phyloP scores from a whole-genome alignment of 306 rosid genomes.

The Oemleria cerasiformis region DNA sequence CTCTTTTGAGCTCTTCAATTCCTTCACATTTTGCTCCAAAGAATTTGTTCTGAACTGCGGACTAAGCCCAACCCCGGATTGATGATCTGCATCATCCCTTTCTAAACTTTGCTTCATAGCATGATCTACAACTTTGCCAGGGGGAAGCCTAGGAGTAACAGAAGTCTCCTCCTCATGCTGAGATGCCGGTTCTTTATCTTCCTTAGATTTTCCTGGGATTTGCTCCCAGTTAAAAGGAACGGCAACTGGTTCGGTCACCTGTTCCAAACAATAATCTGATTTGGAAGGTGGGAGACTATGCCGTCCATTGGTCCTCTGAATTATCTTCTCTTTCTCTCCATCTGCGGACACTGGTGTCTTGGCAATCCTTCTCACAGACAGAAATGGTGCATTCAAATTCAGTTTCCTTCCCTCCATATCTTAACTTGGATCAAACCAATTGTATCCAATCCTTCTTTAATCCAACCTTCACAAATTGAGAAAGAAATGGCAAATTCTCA shows the following conservation, averaged over 20 bases:
- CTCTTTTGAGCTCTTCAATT: conserved; percentile 32
- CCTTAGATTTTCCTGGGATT: conserved; percentile 75
- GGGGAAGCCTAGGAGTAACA: conserved; percentile 58
- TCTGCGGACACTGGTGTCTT: conserved; percentile 38
- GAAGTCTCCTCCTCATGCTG: conserved; percentile 32
- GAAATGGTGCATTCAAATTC: conserved; percentile 77
- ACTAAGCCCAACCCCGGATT: conserved; percentile 11
- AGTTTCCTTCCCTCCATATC: conserved; percentile 72
- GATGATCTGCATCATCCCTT: conserved; percentile 34
- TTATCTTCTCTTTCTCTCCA: conserved; percentile 40
- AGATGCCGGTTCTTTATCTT: conserved; percentile 36
- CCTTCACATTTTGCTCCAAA: conserved; percentile 21
- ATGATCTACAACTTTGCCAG: conserved; percentile 39
- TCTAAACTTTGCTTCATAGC: conserved; percentile 28
- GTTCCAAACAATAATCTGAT: conserved; percentile 46
- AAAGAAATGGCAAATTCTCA: conserved; percentile 15
- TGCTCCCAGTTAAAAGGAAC: conserved; percentile 96
- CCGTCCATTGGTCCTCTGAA: conserved; percentile 35
- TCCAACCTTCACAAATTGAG: conserved; percentile 18
- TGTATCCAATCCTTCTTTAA: conserved; percentile 21
- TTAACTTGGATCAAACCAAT: conserved; percentile 17
- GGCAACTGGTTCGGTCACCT: conserved; percentile 72
- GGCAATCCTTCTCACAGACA: conserved; percentile 83
- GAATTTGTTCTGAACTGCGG: conserved; percentile 32
- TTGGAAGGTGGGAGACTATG: conserved; percentile 38